These are phyloP conservation scores for Aspergillus aculeatinus DNA, from an alignment of 2,329 filamentous ascomycete species.

Conservation along the genomic window DNA sequence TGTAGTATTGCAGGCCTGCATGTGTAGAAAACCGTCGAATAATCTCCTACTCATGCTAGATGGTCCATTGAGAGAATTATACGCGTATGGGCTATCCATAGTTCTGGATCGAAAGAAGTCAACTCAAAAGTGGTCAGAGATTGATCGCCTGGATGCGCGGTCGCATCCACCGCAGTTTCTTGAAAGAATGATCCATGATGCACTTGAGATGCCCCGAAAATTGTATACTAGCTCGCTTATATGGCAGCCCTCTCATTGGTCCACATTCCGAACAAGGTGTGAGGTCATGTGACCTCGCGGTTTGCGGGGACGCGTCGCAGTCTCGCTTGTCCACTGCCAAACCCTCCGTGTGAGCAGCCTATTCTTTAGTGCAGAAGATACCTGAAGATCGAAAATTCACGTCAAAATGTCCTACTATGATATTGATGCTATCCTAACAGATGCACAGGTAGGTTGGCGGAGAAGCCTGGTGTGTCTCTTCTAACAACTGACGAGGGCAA, in stretches of 20 bases:
- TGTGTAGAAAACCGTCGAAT: no score
- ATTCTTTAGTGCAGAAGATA: not conserved
- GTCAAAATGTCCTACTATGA: conserved; percentile 47
- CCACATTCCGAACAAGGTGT: not conserved
- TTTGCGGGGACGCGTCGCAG: not conserved
- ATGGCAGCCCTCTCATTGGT: not conserved
- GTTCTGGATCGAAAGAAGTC: no score
- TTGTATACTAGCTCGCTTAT: not conserved
- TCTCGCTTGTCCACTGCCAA: not conserved
- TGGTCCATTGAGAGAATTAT: no score
- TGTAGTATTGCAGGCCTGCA: no score
- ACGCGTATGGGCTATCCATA: no score
- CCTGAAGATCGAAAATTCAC: not conserved
- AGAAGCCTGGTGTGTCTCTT: not conserved
- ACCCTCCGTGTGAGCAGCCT: not conserved
- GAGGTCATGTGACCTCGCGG: not conserved
- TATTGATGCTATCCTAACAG: conserved; percentile 48
- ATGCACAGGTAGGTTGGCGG: conserved; percentile 38
- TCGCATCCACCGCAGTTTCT: no score
- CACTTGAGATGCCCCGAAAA: not conserved
- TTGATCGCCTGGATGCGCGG: no score
- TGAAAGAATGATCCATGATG: no score
- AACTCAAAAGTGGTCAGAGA: no score
- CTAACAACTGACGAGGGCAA: not conserved
- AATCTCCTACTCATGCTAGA: no score